These are phyloP conservation scores for Xylogone sp. DNA, from an alignment of 2,329 filamentous ascomycete genomes.

Conservation along the genomic window DNA sequence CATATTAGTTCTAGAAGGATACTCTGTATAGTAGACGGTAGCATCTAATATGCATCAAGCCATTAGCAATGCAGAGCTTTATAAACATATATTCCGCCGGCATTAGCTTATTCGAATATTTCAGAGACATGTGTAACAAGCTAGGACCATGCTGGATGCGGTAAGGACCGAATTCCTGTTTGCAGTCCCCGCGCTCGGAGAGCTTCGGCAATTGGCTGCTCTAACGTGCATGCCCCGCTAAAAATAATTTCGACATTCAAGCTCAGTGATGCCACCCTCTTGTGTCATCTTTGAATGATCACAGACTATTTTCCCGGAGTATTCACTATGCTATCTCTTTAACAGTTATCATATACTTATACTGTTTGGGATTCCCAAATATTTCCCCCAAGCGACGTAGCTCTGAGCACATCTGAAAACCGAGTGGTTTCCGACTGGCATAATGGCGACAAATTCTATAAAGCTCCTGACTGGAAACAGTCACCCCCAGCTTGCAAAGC, in stretches of 20 bases:
- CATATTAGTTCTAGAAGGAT: not conserved
- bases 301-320: not conserved
- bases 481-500: slow-evolving; percentile 67
- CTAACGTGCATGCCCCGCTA: slow-evolving; percentile 7
- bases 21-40: slow-evolving; percentile 2
- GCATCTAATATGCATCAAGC: not conserved
- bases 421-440: not conserved
- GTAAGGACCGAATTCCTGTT: too few species aligned
- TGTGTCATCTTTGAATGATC: too few species aligned
- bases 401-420: not conserved
- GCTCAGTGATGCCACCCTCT: not conserved
- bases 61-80: not conserved
- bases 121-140: too few species aligned
- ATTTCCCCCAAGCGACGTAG: not conserved
- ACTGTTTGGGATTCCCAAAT: not conserved
- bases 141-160: too few species aligned
- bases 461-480: slow-evolving; percentile 74
- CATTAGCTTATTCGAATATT: too few species aligned
- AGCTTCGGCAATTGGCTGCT: not conserved
- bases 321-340: not conserved
- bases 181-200: not conserved
- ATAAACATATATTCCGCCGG: not conserved
- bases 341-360: not conserved
- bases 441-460: slow-evolving; percentile 70
- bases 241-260: slow-evolving; percentile 7